These are phyloP conservation scores for Sabuloglossum arenarium DNA, from an alignment of 495 filamentous ascomycete species.

Conservation along the genomic window DNA sequence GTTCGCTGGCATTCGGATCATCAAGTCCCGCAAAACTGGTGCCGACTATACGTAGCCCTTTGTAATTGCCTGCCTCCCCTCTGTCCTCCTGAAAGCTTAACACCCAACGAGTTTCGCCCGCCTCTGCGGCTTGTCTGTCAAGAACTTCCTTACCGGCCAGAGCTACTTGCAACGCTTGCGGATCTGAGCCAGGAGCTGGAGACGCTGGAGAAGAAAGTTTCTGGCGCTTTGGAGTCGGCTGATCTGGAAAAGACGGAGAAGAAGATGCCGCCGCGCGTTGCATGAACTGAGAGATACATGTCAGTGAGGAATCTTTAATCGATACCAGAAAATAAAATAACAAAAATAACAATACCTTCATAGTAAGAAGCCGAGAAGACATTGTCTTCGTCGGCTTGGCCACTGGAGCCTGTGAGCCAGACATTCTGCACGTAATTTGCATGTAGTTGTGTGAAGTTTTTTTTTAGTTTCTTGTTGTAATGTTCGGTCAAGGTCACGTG, in stretches of 20 bases:
- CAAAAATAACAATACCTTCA: constrained; percentile 41
- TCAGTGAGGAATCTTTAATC: constrained; percentile 1
- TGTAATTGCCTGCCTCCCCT: not conserved
- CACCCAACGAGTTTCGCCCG: constrained; percentile 80
- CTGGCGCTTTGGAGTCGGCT: constrained; percentile 31
- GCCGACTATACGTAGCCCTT: constrained; percentile 15
- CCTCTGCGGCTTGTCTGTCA: constrained; percentile 44
- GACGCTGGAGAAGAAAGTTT: constrained; percentile 15
- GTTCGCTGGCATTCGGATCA: constrained; percentile 9
- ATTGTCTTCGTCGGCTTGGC: constrained; percentile 42
- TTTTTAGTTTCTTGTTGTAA: not conserved
- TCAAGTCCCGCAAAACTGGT: constrained; percentile 27
- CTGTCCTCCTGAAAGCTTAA: constrained; percentile 28
- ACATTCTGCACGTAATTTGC: constrained; percentile 13
- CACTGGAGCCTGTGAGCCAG: constrained; percentile 13
- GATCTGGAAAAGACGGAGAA: constrained; percentile 15
- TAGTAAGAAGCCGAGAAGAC: constrained; percentile 77
- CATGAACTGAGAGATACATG: constrained; percentile 50
- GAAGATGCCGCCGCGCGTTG: constrained; percentile 55
- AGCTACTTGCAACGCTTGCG: constrained; percentile 39
- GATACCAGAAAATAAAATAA: constrained; percentile 8
- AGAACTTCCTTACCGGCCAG: constrained; percentile 59
- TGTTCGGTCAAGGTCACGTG: not conserved
- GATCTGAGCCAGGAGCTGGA: constrained; percentile 13
- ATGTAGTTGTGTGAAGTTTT: constrained; percentile 6